Percentiles rank a stretch among this genome's conserved stretches.
Conservation (phyloP, 2,329 filamentous ascomycete genomes). For the Colletotrichum viniferum region DNA sequence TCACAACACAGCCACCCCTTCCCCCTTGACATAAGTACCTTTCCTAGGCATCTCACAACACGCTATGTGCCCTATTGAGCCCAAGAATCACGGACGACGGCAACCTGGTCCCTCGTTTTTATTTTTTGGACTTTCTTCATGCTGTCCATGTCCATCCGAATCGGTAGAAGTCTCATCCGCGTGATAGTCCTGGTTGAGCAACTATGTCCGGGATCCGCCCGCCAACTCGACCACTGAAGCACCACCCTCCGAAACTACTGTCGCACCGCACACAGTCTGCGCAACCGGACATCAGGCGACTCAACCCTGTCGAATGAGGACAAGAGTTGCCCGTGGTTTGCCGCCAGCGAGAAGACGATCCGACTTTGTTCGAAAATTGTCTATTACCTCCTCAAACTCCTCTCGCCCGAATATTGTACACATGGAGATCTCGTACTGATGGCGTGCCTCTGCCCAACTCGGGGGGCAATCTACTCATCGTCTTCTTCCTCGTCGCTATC, state of each 20-base stretch:
- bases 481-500: conserved; percentile 83
- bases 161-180: neutral
- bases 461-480: conserved; percentile 40
- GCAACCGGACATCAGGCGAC: conserved; percentile 33
- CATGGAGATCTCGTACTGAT: conserved; percentile 10
- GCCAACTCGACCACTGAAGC: conserved; percentile 6
- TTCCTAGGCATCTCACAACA: neutral
- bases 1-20: conserved; percentile 7
- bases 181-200: neutral
- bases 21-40: neutral
- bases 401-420: conserved; percentile 20
- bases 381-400: conserved; percentile 15
- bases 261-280: conserved; percentile 30
- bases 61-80: neutral
- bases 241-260: conserved; percentile 28
- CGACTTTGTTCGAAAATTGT: neutral
- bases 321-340: conserved; percentile 1
- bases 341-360: neutral
- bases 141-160: neutral
- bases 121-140: neutral
- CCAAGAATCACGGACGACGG: neutral
- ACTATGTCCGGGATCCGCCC: neutral
- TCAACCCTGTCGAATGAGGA: conserved; percentile 31
- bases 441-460: neutral
- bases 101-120: neutral